Evolutionary conservation across 345 rosid genomes (phyloP).

Genomic region (Populus deltoides): DNA sequence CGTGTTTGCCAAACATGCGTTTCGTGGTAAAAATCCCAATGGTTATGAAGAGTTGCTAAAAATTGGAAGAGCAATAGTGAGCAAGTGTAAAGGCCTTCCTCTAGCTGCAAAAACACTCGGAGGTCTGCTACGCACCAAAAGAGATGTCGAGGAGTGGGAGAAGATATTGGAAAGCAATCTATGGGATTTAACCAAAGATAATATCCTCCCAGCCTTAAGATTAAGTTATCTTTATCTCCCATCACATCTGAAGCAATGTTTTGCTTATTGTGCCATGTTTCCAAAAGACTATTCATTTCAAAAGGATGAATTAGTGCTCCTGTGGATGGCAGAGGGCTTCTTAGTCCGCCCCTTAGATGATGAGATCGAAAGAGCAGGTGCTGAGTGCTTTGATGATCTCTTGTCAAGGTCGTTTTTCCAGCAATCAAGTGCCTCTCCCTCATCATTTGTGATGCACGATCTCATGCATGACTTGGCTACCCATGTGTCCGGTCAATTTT

Average conservation of each 20-base stretch:
- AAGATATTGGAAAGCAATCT: not conserved
- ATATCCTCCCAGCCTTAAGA: slow-evolving; percentile 1
- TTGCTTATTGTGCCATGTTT: not conserved
- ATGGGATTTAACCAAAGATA: not conserved
- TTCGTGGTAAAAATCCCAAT: not conserved
- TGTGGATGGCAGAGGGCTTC: slow-evolving; percentile 32
- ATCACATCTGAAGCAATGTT: too few species aligned
- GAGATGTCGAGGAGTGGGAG: not conserved
- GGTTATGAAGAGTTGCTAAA: not conserved
- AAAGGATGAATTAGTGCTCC: not conserved
- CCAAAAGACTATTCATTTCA: not conserved
- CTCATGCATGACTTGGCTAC: slow-evolving; percentile 19
- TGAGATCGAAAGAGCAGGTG: slow-evolving; percentile 12
- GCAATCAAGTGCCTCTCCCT: not conserved
- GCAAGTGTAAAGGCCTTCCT: slow-evolving; percentile 9
- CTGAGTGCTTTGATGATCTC: slow-evolving; percentile 12
- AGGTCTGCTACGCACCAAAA: not conserved
- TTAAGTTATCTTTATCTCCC: slow-evolving; percentile 1
- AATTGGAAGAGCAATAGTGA: slow-evolving; percentile 2
- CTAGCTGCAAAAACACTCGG: slow-evolving; percentile 3
- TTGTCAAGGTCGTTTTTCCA: slow-evolving; percentile 16
- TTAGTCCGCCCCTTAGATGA: not conserved
- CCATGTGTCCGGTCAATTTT: slow-evolving; percentile 16
- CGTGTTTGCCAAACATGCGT: slow-evolving; percentile 6
- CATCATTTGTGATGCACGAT: slow-evolving; percentile 13